A percentile compares a stretch with the other conserved stretches of the same genome.
phyloP scores from a whole-genome alignment of 495 filamentous ascomycete species.

The Lepraria neglecta region DNA sequence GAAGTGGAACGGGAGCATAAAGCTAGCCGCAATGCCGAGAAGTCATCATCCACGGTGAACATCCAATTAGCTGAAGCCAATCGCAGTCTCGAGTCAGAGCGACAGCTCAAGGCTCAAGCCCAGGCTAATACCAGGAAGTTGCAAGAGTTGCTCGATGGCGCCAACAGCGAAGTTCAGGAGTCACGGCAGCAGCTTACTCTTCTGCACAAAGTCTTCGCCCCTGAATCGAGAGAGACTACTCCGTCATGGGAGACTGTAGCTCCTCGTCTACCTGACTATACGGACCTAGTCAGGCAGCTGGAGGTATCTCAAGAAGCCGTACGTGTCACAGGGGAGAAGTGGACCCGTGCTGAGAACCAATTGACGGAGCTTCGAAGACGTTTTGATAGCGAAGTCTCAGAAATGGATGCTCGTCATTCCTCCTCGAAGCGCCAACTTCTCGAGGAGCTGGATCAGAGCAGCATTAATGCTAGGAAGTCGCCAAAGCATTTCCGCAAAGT shows the following conservation, averaged over 20 bases:
- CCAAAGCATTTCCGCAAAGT: slow-evolving; percentile 70
- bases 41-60: slow-evolving; percentile 72
- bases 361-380: slow-evolving; percentile 68
- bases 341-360: slow-evolving; percentile 75
- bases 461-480: slow-evolving; percentile 67
- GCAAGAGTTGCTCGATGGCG: slow-evolving; percentile 67
- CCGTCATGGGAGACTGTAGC: slow-evolving; percentile 58
- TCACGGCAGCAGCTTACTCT: slow-evolving; percentile 72
- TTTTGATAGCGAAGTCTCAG: slow-evolving; percentile 65
- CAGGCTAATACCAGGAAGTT: slow-evolving; percentile 78
- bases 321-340: slow-evolving; percentile 77
- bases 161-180: slow-evolving; percentile 71
- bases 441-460: slow-evolving; percentile 79
- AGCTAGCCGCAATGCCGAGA: slow-evolving; percentile 83
- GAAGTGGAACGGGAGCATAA: slow-evolving; percentile 89
- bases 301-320: slow-evolving; percentile 81
- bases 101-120: slow-evolving; percentile 76
- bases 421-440: slow-evolving; percentile 65
- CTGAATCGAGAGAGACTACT: slow-evolving; percentile 55
- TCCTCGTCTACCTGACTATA: slow-evolving; percentile 55
- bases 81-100: slow-evolving; percentile 81
- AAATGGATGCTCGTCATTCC: slow-evolving; percentile 64
- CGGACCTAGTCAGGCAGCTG: slow-evolving; percentile 82
- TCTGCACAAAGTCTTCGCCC: slow-evolving; percentile 80
- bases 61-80: slow-evolving; percentile 85